A percentile compares a stretch with the other conserved stretches of the same genome.
These are phyloP conservation scores for Dioscorea cayenensis DNA, from an alignment of 116 monocot genomes.

Conservation along the genomic window DNA sequence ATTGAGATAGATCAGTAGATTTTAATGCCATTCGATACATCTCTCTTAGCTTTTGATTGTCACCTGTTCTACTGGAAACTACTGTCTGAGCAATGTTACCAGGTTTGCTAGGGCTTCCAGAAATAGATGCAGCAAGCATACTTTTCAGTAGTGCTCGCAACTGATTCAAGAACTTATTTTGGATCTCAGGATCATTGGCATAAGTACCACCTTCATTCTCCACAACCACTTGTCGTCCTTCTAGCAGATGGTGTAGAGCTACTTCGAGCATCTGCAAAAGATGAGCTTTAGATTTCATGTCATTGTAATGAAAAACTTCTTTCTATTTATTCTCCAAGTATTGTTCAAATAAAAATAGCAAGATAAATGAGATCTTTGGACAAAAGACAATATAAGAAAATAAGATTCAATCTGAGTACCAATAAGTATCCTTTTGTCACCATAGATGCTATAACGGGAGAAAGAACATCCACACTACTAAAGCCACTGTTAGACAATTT, in stretches of 20 bases:
- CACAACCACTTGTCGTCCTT: slow-evolving; percentile 52
- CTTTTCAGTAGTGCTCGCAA: slow-evolving; percentile 61
- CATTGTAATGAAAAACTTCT: not conserved
- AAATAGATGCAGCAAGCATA: slow-evolving; percentile 43
- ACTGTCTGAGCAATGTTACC: slow-evolving; percentile 11
- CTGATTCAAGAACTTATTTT: slow-evolving; percentile 58
- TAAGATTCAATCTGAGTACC: not conserved
- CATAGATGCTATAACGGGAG: too few species aligned
- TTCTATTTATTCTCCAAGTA: not conserved
- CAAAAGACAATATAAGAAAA: not conserved
- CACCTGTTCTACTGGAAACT: slow-evolving; percentile 13
- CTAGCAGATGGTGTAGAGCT: slow-evolving; percentile 59
- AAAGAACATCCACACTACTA: too few species aligned
- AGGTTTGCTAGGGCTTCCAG: slow-evolving; percentile 19
- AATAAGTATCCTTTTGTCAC: too few species aligned
- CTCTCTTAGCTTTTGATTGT: slow-evolving; percentile 64
- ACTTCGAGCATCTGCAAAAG: slow-evolving; percentile 63
- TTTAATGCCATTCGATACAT: slow-evolving; percentile 77
- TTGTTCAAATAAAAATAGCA: not conserved
- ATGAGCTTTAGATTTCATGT: not conserved
- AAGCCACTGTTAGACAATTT: too few species aligned
- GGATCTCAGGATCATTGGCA: slow-evolving; percentile 20
- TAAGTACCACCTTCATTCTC: slow-evolving; percentile 15
- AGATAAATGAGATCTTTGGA: not conserved
- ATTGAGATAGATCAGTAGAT: slow-evolving; percentile 35